Conservation (phyloP, 1,284 basidiomycete genomes). For the Fomes fomentarius region DNA sequence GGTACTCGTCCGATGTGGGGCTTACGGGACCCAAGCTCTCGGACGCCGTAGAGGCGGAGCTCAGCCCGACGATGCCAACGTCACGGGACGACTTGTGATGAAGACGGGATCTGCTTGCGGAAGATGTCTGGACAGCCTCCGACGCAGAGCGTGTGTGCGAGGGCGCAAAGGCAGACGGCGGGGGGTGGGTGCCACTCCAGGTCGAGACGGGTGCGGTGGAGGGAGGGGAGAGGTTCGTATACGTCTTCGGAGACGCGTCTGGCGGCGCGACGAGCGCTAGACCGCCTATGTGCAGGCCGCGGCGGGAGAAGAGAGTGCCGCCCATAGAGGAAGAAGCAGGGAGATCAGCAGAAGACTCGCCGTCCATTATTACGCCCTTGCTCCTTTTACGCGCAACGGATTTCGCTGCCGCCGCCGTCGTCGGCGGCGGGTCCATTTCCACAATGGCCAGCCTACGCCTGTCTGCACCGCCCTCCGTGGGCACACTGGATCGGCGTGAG, state of each 20-base stretch:
- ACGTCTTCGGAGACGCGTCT: slow-evolving; percentile 59
- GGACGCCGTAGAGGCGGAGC: slow-evolving; percentile 22
- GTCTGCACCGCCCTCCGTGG: slow-evolving; percentile 61
- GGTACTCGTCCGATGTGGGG: slow-evolving; percentile 22
- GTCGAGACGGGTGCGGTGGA: slow-evolving; percentile 44
- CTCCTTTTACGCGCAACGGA: slow-evolving; percentile 30
- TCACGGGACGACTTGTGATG: slow-evolving; percentile 53
- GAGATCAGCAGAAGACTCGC: slow-evolving; percentile 6
- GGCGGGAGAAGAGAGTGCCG: slow-evolving; percentile 41
- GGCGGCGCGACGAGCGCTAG: slow-evolving; percentile 70
- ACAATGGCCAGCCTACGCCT: slow-evolving; percentile 70
- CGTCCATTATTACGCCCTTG: slow-evolving; percentile 17
- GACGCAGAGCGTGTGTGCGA: slow-evolving; percentile 50
- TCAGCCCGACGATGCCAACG: slow-evolving; percentile 58
- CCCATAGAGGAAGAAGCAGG: slow-evolving; percentile 11
- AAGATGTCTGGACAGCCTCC: slow-evolving; percentile 41
- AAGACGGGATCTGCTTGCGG: slow-evolving; percentile 16
- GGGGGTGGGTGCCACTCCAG: slow-evolving; percentile 25
- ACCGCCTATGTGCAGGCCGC: slow-evolving; percentile 50
- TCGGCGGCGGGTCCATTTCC: slow-evolving; percentile 44
- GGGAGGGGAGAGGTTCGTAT: slow-evolving; percentile 55
- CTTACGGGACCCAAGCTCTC: slow-evolving; percentile 24
- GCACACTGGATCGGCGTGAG: slow-evolving; percentile 48
- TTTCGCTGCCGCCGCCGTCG: slow-evolving; percentile 22
- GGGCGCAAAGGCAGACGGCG: slow-evolving; percentile 11